A percentile compares a stretch with the other conserved stretches of the same genome.
phyloP scores from a whole-genome alignment of 257 asterid genomes.

The Nemophila menziesii region DNA sequence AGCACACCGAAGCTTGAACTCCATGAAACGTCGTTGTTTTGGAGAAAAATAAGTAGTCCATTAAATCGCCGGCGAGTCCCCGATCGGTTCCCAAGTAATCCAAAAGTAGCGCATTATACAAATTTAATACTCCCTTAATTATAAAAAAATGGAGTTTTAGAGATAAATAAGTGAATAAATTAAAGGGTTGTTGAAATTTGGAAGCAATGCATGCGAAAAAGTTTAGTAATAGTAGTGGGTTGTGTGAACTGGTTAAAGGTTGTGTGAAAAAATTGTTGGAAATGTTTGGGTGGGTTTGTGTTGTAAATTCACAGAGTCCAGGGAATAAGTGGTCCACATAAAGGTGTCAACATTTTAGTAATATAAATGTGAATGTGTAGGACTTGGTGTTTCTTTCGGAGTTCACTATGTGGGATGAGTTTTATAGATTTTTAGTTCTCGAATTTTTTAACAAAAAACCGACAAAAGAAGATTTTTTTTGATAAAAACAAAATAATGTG shows the following conservation, averaged over 20 bases:
- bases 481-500: no score
- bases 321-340: background rate
- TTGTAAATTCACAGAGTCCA: background rate
- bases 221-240: background rate
- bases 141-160: background rate
- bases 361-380: background rate
- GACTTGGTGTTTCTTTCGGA: no score
- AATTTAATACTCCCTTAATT: no score
- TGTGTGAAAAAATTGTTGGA: background rate
- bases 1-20: constrained; percentile 1
- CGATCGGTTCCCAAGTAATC: background rate
- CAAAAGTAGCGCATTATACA: background rate
- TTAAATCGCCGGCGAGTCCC: constrained; percentile 1
- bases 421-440: no score
- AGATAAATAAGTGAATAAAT: background rate
- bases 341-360: background rate
- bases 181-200: background rate
- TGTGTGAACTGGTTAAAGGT: background rate
- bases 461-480: no score
- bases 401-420: no score
- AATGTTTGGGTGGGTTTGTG: background rate
- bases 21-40: constrained; percentile 1
- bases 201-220: background rate
- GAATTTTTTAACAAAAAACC: no score
- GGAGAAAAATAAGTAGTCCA: background rate